phyloP scores from a whole-genome alignment of 2,329 filamentous ascomycete genomes.

The Thielaviopsis punctulata region DNA sequence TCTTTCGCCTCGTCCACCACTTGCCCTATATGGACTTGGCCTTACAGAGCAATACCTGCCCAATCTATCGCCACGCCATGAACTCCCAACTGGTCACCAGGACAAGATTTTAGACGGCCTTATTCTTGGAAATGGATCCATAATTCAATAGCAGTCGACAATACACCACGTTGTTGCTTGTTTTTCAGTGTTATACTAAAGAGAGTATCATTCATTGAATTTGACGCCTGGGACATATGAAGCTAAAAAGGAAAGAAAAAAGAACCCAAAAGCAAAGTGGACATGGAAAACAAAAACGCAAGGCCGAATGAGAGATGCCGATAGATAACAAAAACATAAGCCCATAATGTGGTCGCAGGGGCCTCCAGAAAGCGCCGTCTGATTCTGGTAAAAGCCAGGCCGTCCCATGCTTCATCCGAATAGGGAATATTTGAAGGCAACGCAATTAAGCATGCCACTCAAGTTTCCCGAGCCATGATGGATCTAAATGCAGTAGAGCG shows the following conservation, averaged over 20 bases:
- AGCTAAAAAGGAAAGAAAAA: background rate
- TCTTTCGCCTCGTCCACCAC: slow-evolving; percentile 7
- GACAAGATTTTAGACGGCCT: slow-evolving; percentile 6
- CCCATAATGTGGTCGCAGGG: background rate
- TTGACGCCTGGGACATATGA: background rate
- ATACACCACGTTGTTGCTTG: no score
- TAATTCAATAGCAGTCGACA: background rate
- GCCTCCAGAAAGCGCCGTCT: background rate
- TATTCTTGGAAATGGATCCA: slow-evolving; percentile 8
- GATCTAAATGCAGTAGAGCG: background rate
- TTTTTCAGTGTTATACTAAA: background rate
- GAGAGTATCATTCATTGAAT: background rate
- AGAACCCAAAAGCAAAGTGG: background rate
- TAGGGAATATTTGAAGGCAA: no score
- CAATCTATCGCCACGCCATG: slow-evolving; percentile 18
- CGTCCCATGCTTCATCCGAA: background rate
- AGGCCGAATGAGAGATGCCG: slow-evolving; percentile 1
- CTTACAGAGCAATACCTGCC: slow-evolving; percentile 70
- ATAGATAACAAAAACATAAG: slow-evolving; percentile 11
- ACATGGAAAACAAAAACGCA: background rate
- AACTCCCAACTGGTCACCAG: slow-evolving; percentile 2
- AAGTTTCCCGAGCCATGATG: no score
- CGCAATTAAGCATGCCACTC: no score
- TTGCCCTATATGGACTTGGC: slow-evolving; percentile 56
- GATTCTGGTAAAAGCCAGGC: background rate